These are phyloP conservation scores for Whalleya microplaca DNA, from an alignment of 2,329 filamentous ascomycete genomes.

Conservation along the genomic window DNA sequence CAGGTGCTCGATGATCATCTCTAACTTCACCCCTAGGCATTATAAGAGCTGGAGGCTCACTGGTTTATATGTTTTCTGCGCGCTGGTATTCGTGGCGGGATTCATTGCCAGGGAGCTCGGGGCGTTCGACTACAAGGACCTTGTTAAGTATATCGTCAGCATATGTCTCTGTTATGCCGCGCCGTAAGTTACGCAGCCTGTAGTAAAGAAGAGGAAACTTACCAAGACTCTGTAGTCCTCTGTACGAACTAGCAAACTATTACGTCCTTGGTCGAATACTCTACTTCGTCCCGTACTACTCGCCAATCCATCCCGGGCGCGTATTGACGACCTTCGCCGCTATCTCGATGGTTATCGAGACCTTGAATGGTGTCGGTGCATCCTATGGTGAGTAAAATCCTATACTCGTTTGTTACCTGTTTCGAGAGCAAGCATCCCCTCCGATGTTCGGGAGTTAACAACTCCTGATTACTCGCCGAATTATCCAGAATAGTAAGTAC, in stretches of 20 bases:
- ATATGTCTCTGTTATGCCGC: slow-evolving; percentile 42
- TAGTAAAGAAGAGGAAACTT: not conserved
- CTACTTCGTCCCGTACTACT: slow-evolving; percentile 60
- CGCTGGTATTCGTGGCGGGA: slow-evolving; percentile 57
- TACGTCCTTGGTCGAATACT: slow-evolving; percentile 60
- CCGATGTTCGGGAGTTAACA: too few species aligned
- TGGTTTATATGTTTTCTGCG: slow-evolving; percentile 56
- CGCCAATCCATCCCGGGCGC: slow-evolving; percentile 49
- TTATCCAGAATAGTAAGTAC: not conserved
- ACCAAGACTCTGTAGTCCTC: slow-evolving; percentile 43
- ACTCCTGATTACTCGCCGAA: not conserved
- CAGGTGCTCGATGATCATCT: not conserved
- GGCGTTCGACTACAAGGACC: slow-evolving; percentile 49
- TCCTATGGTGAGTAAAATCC: slow-evolving; percentile 35
- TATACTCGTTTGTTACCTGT: not conserved
- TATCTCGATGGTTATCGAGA: slow-evolving; percentile 52
- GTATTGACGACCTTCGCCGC: slow-evolving; percentile 47
- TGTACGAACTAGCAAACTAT: slow-evolving; percentile 62
- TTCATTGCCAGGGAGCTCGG: slow-evolving; percentile 54
- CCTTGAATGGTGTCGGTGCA: slow-evolving; percentile 53
- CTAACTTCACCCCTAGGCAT: slow-evolving; percentile 41
- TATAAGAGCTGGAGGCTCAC: slow-evolving; percentile 62
- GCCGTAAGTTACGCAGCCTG: slow-evolving; percentile 31
- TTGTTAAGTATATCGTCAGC: slow-evolving; percentile 49
- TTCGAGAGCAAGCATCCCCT: not conserved